Evolutionary conservation across 2,329 filamentous ascomycete species (phyloP).

Genomic region (Neofusicoccum sp.): DNA sequence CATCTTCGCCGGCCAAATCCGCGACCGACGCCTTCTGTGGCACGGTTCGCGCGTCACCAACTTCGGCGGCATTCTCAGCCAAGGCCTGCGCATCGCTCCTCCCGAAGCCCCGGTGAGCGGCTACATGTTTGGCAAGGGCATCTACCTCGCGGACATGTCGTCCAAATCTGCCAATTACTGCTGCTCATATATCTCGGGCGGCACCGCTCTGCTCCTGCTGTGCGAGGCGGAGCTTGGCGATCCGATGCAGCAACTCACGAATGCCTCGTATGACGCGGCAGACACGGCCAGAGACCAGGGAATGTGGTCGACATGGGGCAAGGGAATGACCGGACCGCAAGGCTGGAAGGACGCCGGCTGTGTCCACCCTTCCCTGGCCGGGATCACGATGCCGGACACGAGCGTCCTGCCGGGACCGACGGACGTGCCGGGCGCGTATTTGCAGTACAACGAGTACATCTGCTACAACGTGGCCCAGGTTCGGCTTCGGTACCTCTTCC

Average conservation of each 20-base stretch:
- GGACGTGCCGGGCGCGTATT: constrained; percentile 46
- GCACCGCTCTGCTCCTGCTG: constrained; percentile 73
- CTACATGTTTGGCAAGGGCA: constrained; percentile 90
- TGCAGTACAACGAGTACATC: constrained; percentile 76
- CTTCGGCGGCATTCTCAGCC: constrained; percentile 82
- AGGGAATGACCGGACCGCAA: constrained; percentile 64
- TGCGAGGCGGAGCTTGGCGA: constrained; percentile 83
- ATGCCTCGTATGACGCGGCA: constrained; percentile 64
- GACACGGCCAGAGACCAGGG: constrained; percentile 63
- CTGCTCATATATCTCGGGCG: constrained; percentile 61
- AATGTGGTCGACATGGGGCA: constrained; percentile 69
- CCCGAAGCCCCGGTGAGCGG: constrained; percentile 77
- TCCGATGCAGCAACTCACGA: constrained; percentile 67
- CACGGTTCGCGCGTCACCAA: constrained; percentile 84
- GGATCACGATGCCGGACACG: constrained; percentile 61
- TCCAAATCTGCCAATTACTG: constrained; percentile 85
- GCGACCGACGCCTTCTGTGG: constrained; percentile 79
- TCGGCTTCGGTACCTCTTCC: constrained; percentile 69
- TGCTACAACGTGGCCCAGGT: constrained; percentile 71
- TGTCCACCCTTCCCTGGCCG: constrained; percentile 66
- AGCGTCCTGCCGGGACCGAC: constrained; percentile 52
- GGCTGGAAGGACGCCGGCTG: constrained; percentile 75
- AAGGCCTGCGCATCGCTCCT: constrained; percentile 87
- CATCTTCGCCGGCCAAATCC: constrained; percentile 54
- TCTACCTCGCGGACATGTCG: constrained; percentile 81